Evolutionary conservation across 2,329 filamentous ascomycete species (phyloP), one percentile per base, ranked within the genome.

Genomic region (Curvularia sp.): DNA sequence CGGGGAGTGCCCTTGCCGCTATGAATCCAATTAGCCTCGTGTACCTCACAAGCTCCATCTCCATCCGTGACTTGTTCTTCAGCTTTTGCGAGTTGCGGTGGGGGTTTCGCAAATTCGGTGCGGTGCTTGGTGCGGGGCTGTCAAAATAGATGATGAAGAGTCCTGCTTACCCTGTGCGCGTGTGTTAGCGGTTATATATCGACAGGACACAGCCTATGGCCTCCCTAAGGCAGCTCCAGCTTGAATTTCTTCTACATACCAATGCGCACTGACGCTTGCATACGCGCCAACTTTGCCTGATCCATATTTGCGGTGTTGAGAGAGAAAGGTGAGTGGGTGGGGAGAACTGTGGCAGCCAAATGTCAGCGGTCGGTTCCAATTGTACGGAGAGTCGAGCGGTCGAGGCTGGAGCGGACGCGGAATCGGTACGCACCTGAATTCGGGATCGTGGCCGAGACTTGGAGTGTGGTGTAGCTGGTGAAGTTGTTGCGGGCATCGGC

Each of bases 1-100:
- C 95, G 88, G 78, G 95, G 95, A 73, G 95, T 97, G 76, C 95
- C 95, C 87, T 99, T 99, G 85, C 95, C 95, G 84, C 94, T 89
- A 74, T 66, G 51, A 38, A 61, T 48, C 49, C 53, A 60, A 58
- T 76, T 70, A 76, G 73, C 72, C 57, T 60, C 25, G 15, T 46
- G 13, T 66, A 36, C 15, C 39, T 41, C 32, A 25, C 52, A 27
- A 27, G 19, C 27, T 18, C 46, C 48, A 51, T 25, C 12, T 6
- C 41, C 34, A 9, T 27, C 30, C 28, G 13, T 34, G 43, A 52
- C 39, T 49, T n/a, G 12, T 30, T 41, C 34, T 25, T 53, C 38
- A 18, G 30, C 15, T 12, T 19, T 38, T 34, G 53, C 23, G 28
- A 19, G 47, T 46, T 42, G 57, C 49, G 46, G 46, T 55, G 41